Evolutionary conservation across 805 yeast genomes (phyloP).

Genomic region (Teunomyces cretensis): DNA sequence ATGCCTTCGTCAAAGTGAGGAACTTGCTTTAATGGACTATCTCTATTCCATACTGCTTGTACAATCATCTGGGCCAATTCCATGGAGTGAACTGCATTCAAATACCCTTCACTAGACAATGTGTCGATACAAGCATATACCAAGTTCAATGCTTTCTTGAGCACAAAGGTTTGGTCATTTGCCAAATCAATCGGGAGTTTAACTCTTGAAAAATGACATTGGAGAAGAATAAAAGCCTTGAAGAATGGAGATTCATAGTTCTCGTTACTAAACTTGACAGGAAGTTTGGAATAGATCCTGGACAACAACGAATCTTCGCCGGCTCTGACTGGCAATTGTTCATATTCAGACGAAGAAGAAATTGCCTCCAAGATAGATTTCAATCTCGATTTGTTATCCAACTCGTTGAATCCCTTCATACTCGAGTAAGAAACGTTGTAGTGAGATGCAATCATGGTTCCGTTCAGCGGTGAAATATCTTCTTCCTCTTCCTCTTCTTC

Average conservation of each 20-base stretch:
- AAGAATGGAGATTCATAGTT: constrained; percentile 55
- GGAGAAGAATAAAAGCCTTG: constrained; percentile 74
- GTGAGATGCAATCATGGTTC: constrained; percentile 73
- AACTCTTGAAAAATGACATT: constrained; percentile 76
- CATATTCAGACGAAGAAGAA: constrained; percentile 72
- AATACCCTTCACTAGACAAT: constrained; percentile 73
- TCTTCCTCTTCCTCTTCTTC: constrained; percentile 40
- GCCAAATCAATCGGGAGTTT: constrained; percentile 57
- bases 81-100: constrained; percentile 79
- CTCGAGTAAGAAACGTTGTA: constrained; percentile 65
- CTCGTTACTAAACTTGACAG: constrained; percentile 49
- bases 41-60: constrained; percentile 84
- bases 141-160: constrained; percentile 50
- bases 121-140: constrained; percentile 72
- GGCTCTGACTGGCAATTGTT: constrained; percentile 56
- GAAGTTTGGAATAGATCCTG: constrained; percentile 58
- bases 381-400: constrained; percentile 57
- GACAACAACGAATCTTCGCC: constrained; percentile 53
- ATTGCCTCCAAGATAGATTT: constrained; percentile 63
- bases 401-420: constrained; percentile 58
- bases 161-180: constrained; percentile 53
- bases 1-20: constrained; percentile 61
- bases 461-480: constrained; percentile 58
- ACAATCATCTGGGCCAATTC: constrained; percentile 85
- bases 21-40: constrained; percentile 74